These are phyloP conservation scores for Wallacemonas collosoma DNA, from an alignment of 208 protist genomes.

Conservation along the genomic window DNA sequence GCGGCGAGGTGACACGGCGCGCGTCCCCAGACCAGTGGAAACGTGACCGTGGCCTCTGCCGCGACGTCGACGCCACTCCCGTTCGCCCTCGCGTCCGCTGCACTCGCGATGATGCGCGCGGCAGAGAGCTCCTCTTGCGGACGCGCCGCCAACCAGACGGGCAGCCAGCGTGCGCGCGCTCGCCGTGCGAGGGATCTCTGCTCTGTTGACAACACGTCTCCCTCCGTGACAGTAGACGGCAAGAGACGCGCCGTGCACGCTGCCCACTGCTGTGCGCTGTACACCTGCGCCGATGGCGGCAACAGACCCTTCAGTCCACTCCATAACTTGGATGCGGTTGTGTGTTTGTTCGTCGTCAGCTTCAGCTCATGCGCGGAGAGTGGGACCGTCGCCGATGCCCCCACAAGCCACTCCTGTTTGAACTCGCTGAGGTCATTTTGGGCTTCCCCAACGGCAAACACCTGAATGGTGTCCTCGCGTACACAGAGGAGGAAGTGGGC, in stretches of 20 bases:
- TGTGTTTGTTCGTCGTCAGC: conserved; percentile 30
- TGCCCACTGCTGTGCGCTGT: conserved; percentile 59
- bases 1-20: conserved; percentile 4
- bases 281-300: conserved; percentile 25
- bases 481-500: conserved; percentile 37
- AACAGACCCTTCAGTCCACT: conserved; percentile 20
- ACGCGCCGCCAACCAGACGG: conserved; percentile 43
- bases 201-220: neutral
- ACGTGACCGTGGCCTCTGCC: neutral
- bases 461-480: conserved; percentile 28
- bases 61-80: neutral
- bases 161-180: conserved; percentile 14
- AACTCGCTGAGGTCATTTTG: conserved; percentile 17
- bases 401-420: conserved; percentile 12
- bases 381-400: neutral
- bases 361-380: conserved; percentile 5
- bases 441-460: conserved; percentile 25
- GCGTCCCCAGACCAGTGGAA: conserved; percentile 1
- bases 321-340: conserved; percentile 26
- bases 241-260: conserved; percentile 48
- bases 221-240: neutral
- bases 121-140: conserved; percentile 19
- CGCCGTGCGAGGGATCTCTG: neutral
- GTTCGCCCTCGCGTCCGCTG: neutral
- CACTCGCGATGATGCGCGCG: neutral